Conservation (phyloP, 257 asterid genomes). For the Nicotiana paniculata region DNA sequence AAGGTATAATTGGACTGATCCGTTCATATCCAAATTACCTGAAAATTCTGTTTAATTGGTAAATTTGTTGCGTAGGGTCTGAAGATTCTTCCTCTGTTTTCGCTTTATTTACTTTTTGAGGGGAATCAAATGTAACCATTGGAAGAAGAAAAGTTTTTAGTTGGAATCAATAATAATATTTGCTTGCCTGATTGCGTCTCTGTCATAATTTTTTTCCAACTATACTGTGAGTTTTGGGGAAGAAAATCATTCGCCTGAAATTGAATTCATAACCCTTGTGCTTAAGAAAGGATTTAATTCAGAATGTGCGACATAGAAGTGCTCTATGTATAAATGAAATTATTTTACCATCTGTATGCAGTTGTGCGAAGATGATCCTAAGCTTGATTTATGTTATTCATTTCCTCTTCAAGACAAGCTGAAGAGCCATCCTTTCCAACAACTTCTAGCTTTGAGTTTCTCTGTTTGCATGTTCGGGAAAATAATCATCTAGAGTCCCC, state of each 20-base stretch:
- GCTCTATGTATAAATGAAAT: background rate
- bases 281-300: background rate
- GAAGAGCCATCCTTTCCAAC: background rate
- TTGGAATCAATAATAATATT: background rate
- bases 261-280: background rate
- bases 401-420: background rate
- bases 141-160: background rate
- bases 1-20: background rate
- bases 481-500: constrained; percentile 12
- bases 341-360: constrained; percentile 4
- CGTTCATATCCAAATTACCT: background rate
- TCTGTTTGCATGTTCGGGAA: constrained; percentile 8
- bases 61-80: background rate
- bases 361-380: background rate
- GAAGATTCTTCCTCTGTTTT: background rate
- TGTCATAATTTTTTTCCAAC: background rate
- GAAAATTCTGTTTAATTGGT: background rate
- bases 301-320: background rate
- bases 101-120: too few species aligned
- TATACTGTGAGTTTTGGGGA: background rate
- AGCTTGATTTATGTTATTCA: background rate
- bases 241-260: background rate
- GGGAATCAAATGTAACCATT: background rate
- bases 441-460: background rate
- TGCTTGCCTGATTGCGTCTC: background rate